These are phyloP conservation scores for Phaeotremella skinneri DNA, from an alignment of 768 basidiomycete species.

Conservation along the genomic window DNA sequence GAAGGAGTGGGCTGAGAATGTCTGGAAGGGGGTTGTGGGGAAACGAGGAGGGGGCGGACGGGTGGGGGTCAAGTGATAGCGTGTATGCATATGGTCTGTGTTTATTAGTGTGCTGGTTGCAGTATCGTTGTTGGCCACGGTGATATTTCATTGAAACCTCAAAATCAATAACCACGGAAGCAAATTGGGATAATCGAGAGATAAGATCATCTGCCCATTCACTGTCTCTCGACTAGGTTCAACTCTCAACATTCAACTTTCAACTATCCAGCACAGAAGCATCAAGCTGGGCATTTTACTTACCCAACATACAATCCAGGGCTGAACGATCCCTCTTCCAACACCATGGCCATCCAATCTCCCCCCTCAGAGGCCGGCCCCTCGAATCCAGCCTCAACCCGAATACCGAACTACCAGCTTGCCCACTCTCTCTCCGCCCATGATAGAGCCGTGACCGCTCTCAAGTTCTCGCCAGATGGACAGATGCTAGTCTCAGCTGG, in stretches of 20 bases:
- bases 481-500: constrained; percentile 76
- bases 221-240: no score
- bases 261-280: background rate
- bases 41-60: constrained; percentile 26
- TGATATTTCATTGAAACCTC: no score
- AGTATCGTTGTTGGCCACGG: no score
- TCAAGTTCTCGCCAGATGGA: constrained; percentile 88
- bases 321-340: no score
- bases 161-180: no score
- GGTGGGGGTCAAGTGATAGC: background rate
- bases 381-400: constrained; percentile 8
- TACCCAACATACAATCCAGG: no score
- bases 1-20: constrained; percentile 42
- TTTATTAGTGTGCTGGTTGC: no score
- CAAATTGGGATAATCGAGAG: background rate
- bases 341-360: constrained; percentile 28
- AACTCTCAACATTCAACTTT: no score
- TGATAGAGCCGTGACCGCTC: constrained; percentile 71
- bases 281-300: no score
- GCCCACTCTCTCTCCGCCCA: constrained; percentile 60
- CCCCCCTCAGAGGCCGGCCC: constrained; percentile 28
- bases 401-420: constrained; percentile 26
- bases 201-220: background rate
- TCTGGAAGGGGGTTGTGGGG: constrained; percentile 36
- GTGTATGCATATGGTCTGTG: no score